phyloP scores from a whole-genome alignment of 495 filamentous ascomycete genomes.

The Penicillium angulare region DNA sequence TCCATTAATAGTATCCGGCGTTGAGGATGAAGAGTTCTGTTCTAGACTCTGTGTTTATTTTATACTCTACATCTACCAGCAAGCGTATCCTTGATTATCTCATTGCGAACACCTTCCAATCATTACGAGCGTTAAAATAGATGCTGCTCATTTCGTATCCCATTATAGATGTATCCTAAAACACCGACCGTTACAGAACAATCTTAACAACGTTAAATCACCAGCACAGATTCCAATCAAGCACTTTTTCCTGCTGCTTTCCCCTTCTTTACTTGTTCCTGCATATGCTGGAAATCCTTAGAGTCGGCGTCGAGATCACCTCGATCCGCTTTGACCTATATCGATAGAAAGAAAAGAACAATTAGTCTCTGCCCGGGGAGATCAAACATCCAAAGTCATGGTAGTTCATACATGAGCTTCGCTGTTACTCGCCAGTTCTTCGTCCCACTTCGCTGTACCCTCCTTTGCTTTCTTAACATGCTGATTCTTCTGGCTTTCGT shows the following conservation, averaged over 20 bases:
- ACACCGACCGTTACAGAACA: not conserved
- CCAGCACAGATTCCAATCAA: not conserved
- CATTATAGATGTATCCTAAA: no score
- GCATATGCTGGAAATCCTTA: slow-evolving; percentile 48
- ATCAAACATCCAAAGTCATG: no score
- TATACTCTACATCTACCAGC: not conserved
- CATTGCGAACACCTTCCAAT: not conserved
- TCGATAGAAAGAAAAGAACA: no score
- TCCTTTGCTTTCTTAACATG: slow-evolving; percentile 65
- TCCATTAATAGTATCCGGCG: slow-evolving; percentile 8
- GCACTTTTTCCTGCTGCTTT: not conserved
- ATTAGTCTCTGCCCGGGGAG: no score
- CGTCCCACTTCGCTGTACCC: slow-evolving; percentile 78
- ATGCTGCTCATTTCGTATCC: no score
- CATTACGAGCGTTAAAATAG: not conserved
- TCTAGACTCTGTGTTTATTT: not conserved
- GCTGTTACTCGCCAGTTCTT: slow-evolving; percentile 73
- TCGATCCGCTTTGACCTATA: slow-evolving; percentile 64
- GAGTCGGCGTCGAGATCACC: slow-evolving; percentile 46
- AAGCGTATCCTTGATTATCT: not conserved
- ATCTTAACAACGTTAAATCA: not conserved
- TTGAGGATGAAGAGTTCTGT: slow-evolving; percentile 1
- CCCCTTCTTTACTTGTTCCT: slow-evolving; percentile 46
- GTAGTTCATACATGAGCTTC: slow-evolving; percentile 64
- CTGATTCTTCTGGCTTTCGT: slow-evolving; percentile 73